phyloP scores from a whole-genome alignment of 2,329 filamentous ascomycete genomes.

The Fusarium nematophilum region DNA sequence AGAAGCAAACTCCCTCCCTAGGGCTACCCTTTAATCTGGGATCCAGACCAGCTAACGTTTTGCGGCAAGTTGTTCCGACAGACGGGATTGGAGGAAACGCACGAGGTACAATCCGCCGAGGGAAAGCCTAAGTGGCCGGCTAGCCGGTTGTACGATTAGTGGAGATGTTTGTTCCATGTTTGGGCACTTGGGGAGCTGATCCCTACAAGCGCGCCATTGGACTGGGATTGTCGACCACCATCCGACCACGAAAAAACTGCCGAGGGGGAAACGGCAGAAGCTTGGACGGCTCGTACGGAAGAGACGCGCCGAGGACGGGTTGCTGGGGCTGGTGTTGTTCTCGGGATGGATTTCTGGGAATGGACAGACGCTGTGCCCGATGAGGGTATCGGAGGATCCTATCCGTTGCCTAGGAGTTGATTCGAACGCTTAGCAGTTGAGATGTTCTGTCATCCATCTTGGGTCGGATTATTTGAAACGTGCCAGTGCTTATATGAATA shows the following conservation, averaged over 20 bases:
- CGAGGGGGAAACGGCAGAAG: not conserved
- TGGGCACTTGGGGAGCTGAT: not conserved
- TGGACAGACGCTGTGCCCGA: no score
- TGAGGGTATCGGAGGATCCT: no score
- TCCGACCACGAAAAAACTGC: slow-evolving; percentile 10
- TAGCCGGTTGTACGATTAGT: slow-evolving; percentile 1
- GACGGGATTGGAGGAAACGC: slow-evolving; percentile 2
- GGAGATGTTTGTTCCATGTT: slow-evolving; percentile 6
- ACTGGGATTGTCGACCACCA: slow-evolving; percentile 1
- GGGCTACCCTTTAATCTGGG: slow-evolving; percentile 10
- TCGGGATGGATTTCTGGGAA: no score
- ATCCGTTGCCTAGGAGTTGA: no score
- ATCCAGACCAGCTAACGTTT: not conserved
- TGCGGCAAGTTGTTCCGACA: not conserved
- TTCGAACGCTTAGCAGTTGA: no score
- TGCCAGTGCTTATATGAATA: no score
- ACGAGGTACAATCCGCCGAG: not conserved
- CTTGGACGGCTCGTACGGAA: not conserved
- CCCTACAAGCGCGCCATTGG: slow-evolving; percentile 15
- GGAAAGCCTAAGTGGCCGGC: not conserved
- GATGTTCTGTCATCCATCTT: no score
- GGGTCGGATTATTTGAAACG: no score
- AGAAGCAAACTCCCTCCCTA: not conserved
- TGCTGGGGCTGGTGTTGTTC: no score
- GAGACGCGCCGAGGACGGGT: not conserved